These are phyloP conservation scores for Agaricus subrufescens DNA, from an alignment of 768 basidiomycete species.

Conservation along the genomic window DNA sequence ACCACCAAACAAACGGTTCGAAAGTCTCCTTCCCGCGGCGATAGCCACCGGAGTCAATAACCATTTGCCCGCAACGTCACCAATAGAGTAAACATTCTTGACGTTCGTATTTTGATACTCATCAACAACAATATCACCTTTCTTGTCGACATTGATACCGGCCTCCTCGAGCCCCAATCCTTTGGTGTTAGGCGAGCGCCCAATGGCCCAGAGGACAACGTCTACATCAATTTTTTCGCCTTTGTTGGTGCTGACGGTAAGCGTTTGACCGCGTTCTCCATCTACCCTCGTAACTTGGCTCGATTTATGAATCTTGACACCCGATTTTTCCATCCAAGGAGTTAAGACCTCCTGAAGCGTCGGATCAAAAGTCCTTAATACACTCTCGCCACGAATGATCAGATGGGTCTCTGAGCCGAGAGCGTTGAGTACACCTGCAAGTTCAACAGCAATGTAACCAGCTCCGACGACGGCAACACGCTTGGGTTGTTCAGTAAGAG, in stretches of 20 bases:
- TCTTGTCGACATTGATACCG: constrained; percentile 69
- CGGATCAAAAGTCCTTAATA: constrained; percentile 92
- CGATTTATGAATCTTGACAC: constrained; percentile 81
- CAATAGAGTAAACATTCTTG: constrained; percentile 72
- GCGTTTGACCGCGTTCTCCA: constrained; percentile 62
- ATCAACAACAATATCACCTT: constrained; percentile 86
- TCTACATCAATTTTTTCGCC: constrained; percentile 85
- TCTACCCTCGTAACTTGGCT: constrained; percentile 74
- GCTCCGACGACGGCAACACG: constrained; percentile 94
- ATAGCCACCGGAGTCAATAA: constrained; percentile 96
- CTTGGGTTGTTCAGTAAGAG: constrained; percentile 83
- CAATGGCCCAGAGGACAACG: constrained; percentile 90
- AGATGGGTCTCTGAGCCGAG: constrained; percentile 91
- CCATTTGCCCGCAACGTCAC: constrained; percentile 91
- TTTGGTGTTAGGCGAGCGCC: constrained; percentile 77
- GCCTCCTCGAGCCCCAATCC: constrained; percentile 72
- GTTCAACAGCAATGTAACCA: constrained; percentile 96
- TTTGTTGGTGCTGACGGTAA: constrained; percentile 72
- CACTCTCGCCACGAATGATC: constrained; percentile 84
- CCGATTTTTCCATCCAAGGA: constrained; percentile 91
- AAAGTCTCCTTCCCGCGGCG: constrained; percentile 85
- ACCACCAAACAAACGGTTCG: constrained; percentile 89
- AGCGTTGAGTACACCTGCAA: constrained; percentile 90
- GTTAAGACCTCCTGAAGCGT: constrained; percentile 78
- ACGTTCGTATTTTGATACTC: constrained; percentile 85